Evolutionary conservation across 2,329 filamentous ascomycete genomes (phyloP).

Genomic region (Alternaria atra): DNA sequence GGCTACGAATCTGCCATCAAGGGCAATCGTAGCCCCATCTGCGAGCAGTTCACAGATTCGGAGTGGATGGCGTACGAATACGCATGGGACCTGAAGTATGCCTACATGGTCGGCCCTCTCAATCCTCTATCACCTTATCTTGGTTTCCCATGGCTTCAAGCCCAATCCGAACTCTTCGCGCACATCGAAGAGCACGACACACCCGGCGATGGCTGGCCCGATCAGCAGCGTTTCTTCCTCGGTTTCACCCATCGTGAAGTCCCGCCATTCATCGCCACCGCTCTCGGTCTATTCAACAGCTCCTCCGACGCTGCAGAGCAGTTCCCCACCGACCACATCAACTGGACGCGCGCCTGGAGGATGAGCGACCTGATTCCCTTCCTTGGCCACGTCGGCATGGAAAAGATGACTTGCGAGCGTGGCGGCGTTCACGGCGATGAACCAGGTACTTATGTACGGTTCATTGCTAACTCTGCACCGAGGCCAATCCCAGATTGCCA

Average conservation of each 20-base stretch:
- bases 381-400: constrained; percentile 71
- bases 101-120: constrained; percentile 72
- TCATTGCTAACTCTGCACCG: constrained; percentile 61
- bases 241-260: constrained; percentile 75
- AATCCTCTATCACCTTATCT: constrained; percentile 64
- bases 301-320: constrained; percentile 71
- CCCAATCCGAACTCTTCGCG: constrained; percentile 57
- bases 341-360: constrained; percentile 70
- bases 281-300: constrained; percentile 74
- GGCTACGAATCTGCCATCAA: constrained; percentile 71
- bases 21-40: constrained; percentile 66
- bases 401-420: constrained; percentile 67
- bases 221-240: constrained; percentile 67
- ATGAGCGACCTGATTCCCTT: constrained; percentile 71
- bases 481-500: constrained; percentile 59
- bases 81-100: constrained; percentile 68
- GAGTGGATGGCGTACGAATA: constrained; percentile 73
- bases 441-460: constrained; percentile 60
- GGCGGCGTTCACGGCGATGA: constrained; percentile 57
- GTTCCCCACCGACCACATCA: constrained; percentile 63
- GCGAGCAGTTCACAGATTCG: constrained; percentile 64
- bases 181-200: constrained; percentile 46
- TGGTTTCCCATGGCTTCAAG: constrained; percentile 72
- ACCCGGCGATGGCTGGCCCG: constrained; percentile 50
- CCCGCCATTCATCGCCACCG: constrained; percentile 71